Base-by-base conservation (phyloP, 352 stramenopile genomes). In the Globisporangium abappressorium region DNA sequence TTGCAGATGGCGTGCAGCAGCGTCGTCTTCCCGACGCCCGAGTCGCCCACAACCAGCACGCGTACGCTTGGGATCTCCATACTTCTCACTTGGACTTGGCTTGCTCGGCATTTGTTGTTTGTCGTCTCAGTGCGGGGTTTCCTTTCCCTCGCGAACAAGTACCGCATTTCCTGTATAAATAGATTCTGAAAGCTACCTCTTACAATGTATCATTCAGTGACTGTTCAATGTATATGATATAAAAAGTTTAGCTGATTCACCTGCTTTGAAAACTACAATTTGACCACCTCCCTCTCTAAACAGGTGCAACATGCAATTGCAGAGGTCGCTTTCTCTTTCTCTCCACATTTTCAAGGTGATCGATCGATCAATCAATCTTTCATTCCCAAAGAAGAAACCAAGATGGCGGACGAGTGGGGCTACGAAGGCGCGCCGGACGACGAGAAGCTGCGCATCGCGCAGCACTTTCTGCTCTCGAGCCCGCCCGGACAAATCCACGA, bases 401-500 rank as follows among this genome's bases (percentile, higher is more conserved):
- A 58, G 55, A 94, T 94, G 86, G 77, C 76, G 46, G 82, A 92
- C 64, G 81, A 90, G 62, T 87, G 79, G 72, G 72, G 71, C 46
- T 84, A 85, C 70, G 84, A 88, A 57, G 85, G 89, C 64, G 84
- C 93, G 26, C 77, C 85, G 53, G 85, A 95, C 70, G 84, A 96
- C 67, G 91, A 97, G 78, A 96, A 97, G 84, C 77, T 97, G 55
- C 78, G 85, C 64, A 93, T 97, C 64, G 87, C 90, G 62, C 85
- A 96, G 80, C 87, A 90, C 43, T 94, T 97, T 58, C 71, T 98
- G 64, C 75, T 97, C n/a, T 91, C 90, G 14, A 95, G 82, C 68
- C 92, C 91, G 4, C 92, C 94, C 0, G 92, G 93, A 18, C 87
- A 98, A 79, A 77, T 97, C 63, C 79, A 95, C 60, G 87, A 97